Base-by-base conservation (phyloP, 176 grass and related monocot species). In the Triticum timopheevii region DNA sequence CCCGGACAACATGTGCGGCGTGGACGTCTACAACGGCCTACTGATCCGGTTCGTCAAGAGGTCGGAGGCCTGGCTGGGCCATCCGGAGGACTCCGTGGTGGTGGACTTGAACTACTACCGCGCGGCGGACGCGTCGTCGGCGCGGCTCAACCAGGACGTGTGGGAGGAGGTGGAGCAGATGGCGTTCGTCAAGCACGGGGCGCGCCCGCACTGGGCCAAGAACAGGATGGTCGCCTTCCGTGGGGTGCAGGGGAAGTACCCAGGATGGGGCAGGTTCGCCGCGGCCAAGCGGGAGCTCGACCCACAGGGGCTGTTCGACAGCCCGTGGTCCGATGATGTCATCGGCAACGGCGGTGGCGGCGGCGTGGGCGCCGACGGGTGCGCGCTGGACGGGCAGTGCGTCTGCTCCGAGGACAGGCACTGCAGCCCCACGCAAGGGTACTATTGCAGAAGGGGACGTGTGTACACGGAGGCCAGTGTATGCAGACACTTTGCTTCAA, bases 91-190 rank as follows among this genome's bases (percentile, higher is more conserved):
- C 89, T 82, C 92, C 3, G 92, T 98, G 5, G 93, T 91, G 31
- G 69, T 95, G 73, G 93, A 98, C 81, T 95, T 98, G 82, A 98
- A 98, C 88, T 98, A 98, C 85, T 94, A 93, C 36, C 89, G 96
- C 44, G 84, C 96, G 8, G 61, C 87, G 0, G 79, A 94, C 30
- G 77, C 86, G 30, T 65, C 81, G 28, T 27, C 82, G 58, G 86
- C 92, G 11, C 81, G 93, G 74, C 86, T 95, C 28, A 79, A 81
- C 79, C 73, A 84, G 86, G 96, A 98, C 83, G 78, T 94, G 78
- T 92, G 90, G 93, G 96, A 98, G 86, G 93, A 95, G 92, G 92
- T 95, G 66, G 93, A 95, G 85, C 96, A 98, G 89, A 82, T 98
- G 79, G 96, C 96, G 39, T 95, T 98, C 78, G 75, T 86, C 15